phyloP scores from a whole-genome alignment of 2,329 filamentous ascomycete genomes.

The Ilyonectria robusta region DNA sequence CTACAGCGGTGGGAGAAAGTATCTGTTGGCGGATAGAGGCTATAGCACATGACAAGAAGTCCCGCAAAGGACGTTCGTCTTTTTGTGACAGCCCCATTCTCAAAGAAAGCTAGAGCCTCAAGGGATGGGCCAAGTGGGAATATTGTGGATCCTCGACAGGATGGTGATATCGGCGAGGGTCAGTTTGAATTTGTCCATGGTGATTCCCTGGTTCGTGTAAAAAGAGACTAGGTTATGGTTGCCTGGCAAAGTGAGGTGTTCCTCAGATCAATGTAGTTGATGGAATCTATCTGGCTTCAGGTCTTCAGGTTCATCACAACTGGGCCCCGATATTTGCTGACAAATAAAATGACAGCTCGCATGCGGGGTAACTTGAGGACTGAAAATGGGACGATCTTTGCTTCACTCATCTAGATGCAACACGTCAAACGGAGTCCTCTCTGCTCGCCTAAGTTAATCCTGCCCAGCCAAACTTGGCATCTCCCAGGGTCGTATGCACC shows the following conservation, averaged over 20 bases:
- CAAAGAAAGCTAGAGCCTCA: conserved; percentile 37
- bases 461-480: no score
- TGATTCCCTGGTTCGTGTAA: neutral
- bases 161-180: conserved; percentile 25
- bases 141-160: conserved; percentile 36
- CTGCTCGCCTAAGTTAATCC: no score
- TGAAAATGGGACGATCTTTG: no score
- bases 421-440: no score
- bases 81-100: conserved; percentile 27
- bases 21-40: neutral
- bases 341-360: neutral
- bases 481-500: neutral
- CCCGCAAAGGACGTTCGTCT: no score
- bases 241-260: neutral
- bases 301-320: neutral
- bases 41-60: no score
- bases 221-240: neutral
- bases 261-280: no score
- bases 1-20: conserved; percentile 40
- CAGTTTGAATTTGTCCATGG: conserved; percentile 36
- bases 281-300: neutral
- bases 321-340: conserved; percentile 10
- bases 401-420: no score
- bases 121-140: conserved; percentile 35
- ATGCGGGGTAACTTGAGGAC: neutral